Evolutionary conservation across 495 filamentous ascomycete species (phyloP), one percentile per base, ranked within the genome.

Genomic region (Penicillium samsonianum): DNA sequence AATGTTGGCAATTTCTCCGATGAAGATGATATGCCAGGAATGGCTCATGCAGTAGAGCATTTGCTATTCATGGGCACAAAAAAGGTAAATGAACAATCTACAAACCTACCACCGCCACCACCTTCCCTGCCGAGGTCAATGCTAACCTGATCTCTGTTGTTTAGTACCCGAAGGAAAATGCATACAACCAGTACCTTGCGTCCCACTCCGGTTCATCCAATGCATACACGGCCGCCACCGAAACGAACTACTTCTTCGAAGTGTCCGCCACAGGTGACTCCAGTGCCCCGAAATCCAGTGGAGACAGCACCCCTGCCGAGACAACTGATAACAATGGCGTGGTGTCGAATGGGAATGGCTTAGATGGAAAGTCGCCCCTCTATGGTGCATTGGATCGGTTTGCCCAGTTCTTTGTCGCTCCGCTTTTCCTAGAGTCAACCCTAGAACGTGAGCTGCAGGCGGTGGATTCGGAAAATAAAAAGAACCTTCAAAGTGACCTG

Each of bases 401-500:
- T 72, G 91, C 95, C 35, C 94, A 99, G 73, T 99, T 99, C 73
- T 99, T 99, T 75, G 85, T 97, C 59, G 81, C 85, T 23, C 94
- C 94, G 0, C 83, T 99, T 22, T 99, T 98, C 71, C 81, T 97
- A 12, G 84, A 87, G 50, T 91, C 87, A 40, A 96, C 93, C 2
- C 70, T 99, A 40, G 94, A 99, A 61, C 85, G 94, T 28, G 94
- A 99, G 74, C 78, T 99, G 57, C 83, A 79, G 58, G 94, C 94
- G 19, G 94, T 99, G 19, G 94, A 99, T 73, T 98, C 94, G 0
- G 94, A 99, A 69, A 96, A 98, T 75, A 99, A 99, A 81, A 98
- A 99, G 80, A 99, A 99, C 61, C 82, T 99, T 23, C 94, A 99
- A 75, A 96, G 83, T 72, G 94, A 99, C 69, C 77, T 84, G 57